These are phyloP conservation scores for Fusarium staphyleae DNA, from an alignment of 2,329 filamentous ascomycete species.

Conservation along the genomic window DNA sequence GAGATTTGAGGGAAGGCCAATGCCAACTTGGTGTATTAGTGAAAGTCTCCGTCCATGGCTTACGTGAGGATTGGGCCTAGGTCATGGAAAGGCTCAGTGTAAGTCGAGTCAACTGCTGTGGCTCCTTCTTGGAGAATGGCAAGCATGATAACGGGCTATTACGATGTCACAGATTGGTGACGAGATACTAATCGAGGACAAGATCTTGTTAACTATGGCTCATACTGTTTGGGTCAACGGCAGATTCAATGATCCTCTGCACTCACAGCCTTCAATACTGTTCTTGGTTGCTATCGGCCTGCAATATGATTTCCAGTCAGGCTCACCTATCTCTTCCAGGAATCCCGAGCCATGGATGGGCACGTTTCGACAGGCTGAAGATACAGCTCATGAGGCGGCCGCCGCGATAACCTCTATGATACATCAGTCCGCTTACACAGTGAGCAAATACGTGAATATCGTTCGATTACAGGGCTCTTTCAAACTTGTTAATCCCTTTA, in stretches of 20 bases:
- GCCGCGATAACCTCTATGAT: not conserved
- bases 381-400: not conserved
- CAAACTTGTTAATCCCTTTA: too few relatives aligned
- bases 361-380: not conserved
- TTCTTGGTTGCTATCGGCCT: too few relatives aligned
- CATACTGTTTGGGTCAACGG: not conserved
- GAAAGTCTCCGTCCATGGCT: not conserved
- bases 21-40: slow-evolving; percentile 46
- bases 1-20: slow-evolving; percentile 47
- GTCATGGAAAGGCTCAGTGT: slow-evolving; percentile 53
- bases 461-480: too few relatives aligned
- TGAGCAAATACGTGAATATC: too few relatives aligned
- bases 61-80: slow-evolving; percentile 48
- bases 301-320: not conserved
- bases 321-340: not conserved
- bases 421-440: not conserved
- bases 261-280: slow-evolving; percentile 60
- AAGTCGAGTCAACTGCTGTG: slow-evolving; percentile 47
- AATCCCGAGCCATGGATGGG: not conserved
- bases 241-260: slow-evolving; percentile 55
- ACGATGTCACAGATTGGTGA: not conserved
- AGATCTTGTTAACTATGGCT: not conserved
- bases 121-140: slow-evolving; percentile 55
- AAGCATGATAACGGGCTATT: slow-evolving; percentile 48
- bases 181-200: not conserved